These are phyloP conservation scores for Monosporascus sp. DNA, from an alignment of 2,329 filamentous ascomycete genomes.

Conservation along the genomic window DNA sequence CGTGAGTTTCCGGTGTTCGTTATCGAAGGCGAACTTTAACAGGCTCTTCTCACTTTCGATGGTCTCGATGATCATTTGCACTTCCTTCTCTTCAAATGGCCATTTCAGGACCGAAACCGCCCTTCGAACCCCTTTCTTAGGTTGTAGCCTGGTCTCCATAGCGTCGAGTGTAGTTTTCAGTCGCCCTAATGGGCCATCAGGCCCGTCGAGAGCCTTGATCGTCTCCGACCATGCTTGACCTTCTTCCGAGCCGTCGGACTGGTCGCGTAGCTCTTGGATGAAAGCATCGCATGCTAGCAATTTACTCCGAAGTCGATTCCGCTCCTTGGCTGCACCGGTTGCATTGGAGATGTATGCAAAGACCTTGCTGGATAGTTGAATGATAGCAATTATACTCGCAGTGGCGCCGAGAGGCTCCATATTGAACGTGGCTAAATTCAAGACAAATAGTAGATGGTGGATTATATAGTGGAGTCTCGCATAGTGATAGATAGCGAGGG, in stretches of 20 bases:
- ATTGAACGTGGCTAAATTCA: too few relatives aligned
- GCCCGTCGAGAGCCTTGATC: constrained; percentile 13
- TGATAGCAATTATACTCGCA: constrained; percentile 15
- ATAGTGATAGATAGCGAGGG: too few relatives aligned
- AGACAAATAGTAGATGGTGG: too few relatives aligned
- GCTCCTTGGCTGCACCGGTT: constrained; percentile 8
- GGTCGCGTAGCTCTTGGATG: constrained; percentile 12
- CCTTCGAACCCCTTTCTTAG: constrained; percentile 6
- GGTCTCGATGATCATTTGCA: constrained; percentile 11
- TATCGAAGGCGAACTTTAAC: constrained; percentile 1
- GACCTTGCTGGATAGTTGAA: constrained; percentile 12
- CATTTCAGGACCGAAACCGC: constrained; percentile 7
- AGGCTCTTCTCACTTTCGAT: constrained; percentile 9
- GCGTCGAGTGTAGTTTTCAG: constrained; percentile 4
- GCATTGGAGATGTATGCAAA: constrained; percentile 12
- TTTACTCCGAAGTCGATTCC: constrained; percentile 11
- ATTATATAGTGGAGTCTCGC: too few relatives aligned
- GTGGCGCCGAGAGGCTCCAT: background rate
- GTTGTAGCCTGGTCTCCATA: constrained; percentile 9
- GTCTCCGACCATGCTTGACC: constrained; percentile 14
- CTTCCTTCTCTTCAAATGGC: constrained; percentile 15
- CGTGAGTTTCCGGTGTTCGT: background rate
- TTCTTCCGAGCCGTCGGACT: constrained; percentile 12
- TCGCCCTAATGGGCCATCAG: constrained; percentile 11
- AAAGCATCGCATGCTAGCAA: constrained; percentile 11